Evolutionary conservation across 305 asterid genomes (phyloP).

Genomic region (Fraxinus albicans): DNA sequence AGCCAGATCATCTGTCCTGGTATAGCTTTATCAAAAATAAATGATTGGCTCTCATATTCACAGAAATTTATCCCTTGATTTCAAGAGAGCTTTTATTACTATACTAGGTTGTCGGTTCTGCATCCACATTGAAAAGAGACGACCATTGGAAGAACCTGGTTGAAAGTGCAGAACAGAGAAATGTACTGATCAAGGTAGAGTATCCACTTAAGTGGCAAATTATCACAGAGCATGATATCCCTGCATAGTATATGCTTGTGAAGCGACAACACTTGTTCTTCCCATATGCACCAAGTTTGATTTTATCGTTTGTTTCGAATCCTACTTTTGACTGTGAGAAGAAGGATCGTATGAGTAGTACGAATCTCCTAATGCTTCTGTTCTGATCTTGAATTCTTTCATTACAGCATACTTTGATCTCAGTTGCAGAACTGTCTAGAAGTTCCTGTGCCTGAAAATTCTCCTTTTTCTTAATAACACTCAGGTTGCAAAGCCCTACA

Average conservation of each 20-base stretch:
- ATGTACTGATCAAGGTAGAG: constrained; percentile 66
- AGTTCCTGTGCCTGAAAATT: not conserved
- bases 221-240: not conserved
- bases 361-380: not conserved
- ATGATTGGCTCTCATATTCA: constrained; percentile 9
- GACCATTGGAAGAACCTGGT: constrained; percentile 83
- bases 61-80: constrained; percentile 2
- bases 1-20: constrained; percentile 96
- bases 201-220: not conserved
- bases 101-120: constrained; percentile 92
- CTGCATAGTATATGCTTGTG: not conserved
- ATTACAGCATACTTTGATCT: not conserved
- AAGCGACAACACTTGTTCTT: not conserved
- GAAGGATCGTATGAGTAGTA: not conserved
- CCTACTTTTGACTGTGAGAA: not conserved
- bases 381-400: constrained; percentile 2
- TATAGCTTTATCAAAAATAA: constrained; percentile 30
- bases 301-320: not conserved
- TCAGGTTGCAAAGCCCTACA: constrained; percentile 92
- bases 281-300: not conserved
- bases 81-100: constrained; percentile 6
- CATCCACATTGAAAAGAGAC: constrained; percentile 77
- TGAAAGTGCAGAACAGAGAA: constrained; percentile 76
- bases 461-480: not conserved
- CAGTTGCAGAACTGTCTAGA: not conserved